Percentiles rank a stretch among this genome's conserved stretches.
phyloP scores from a whole-genome alignment of 352 stramenopile species.

The Halophytophthora batemanensis region DNA sequence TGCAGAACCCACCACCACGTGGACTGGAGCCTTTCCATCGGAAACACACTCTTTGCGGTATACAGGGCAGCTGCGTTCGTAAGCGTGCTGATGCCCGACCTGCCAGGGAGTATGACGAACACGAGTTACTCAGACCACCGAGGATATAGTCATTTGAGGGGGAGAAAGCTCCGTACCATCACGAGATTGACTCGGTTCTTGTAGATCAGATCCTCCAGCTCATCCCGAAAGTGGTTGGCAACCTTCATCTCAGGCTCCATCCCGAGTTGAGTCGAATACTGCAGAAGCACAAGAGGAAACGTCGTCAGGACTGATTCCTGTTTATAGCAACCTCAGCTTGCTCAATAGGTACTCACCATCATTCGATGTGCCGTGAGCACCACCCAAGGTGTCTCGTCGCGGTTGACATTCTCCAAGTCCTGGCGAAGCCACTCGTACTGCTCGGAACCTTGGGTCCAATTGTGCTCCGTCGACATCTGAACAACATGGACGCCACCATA shows the following conservation, averaged over 20 bases:
- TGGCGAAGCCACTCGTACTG: slow-evolving; percentile 87
- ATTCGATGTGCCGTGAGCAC: slow-evolving; percentile 89
- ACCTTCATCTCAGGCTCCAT: slow-evolving; percentile 66
- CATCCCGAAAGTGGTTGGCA: slow-evolving; percentile 69
- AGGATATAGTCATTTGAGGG: slow-evolving; percentile 1
- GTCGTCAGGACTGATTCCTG: background rate
- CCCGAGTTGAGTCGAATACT: slow-evolving; percentile 54
- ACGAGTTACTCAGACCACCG: slow-evolving; percentile 6
- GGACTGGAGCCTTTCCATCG: slow-evolving; percentile 57
- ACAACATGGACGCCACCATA: slow-evolving; percentile 87
- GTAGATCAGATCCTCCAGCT: slow-evolving; percentile 88
- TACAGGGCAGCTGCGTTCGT: slow-evolving; percentile 84
- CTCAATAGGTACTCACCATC: slow-evolving; percentile 45
- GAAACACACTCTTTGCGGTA: slow-evolving; percentile 57
- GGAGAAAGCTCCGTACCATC: slow-evolving; percentile 37
- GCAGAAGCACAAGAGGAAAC: slow-evolving; percentile 1
- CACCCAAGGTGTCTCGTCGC: slow-evolving; percentile 87
- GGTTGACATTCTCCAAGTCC: slow-evolving; percentile 78
- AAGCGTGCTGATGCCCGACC: slow-evolving; percentile 89
- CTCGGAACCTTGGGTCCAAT: slow-evolving; percentile 76
- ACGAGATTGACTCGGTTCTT: slow-evolving; percentile 87
- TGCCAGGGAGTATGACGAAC: slow-evolving; percentile 13
- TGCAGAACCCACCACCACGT: slow-evolving; percentile 77
- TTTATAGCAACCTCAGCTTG: slow-evolving; percentile 1
- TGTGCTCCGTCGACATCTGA: slow-evolving; percentile 90